phyloP scores from a whole-genome alignment of 805 yeast species.

The Maudiozyma serrabonitensis region DNA sequence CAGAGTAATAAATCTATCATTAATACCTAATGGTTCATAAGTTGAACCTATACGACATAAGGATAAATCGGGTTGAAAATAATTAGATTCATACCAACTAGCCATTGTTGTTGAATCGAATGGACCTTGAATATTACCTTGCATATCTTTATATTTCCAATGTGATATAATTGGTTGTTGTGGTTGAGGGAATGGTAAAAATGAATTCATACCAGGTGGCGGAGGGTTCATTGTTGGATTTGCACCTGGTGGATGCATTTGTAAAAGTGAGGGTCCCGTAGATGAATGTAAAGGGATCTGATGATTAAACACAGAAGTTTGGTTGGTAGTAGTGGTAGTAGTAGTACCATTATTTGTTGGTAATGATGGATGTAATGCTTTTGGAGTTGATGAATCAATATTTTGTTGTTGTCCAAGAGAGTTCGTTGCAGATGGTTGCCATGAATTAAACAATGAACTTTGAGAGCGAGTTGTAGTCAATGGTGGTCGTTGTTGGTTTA shows the following conservation, averaged over 20 bases:
- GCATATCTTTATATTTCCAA: conserved; percentile 71
- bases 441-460: background rate
- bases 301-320: background rate
- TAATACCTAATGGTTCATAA: conserved; percentile 22
- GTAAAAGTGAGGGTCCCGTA: background rate
- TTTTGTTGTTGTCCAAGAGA: background rate
- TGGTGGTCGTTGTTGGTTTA: background rate
- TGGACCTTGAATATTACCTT: conserved; percentile 76
- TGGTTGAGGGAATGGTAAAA: background rate
- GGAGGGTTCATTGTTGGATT: background rate
- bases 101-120: conserved; percentile 69
- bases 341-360: background rate
- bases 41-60: conserved; percentile 39
- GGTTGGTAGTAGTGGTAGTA: background rate
- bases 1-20: conserved; percentile 18
- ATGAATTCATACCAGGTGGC: conserved; percentile 1
- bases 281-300: background rate
- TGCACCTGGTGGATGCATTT: background rate
- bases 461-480: background rate
- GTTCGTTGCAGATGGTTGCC: background rate
- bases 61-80: conserved; percentile 46
- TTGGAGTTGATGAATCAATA: background rate
- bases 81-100: conserved; percentile 61
- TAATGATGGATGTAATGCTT: background rate
- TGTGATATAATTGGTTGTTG: conserved; percentile 30